A percentile compares a stretch with the other conserved stretches of the same genome.
These are phyloP conservation scores for Trichoderma aggressivum DNA, from an alignment of 2,329 filamentous ascomycete genomes.

Conservation along the genomic window DNA sequence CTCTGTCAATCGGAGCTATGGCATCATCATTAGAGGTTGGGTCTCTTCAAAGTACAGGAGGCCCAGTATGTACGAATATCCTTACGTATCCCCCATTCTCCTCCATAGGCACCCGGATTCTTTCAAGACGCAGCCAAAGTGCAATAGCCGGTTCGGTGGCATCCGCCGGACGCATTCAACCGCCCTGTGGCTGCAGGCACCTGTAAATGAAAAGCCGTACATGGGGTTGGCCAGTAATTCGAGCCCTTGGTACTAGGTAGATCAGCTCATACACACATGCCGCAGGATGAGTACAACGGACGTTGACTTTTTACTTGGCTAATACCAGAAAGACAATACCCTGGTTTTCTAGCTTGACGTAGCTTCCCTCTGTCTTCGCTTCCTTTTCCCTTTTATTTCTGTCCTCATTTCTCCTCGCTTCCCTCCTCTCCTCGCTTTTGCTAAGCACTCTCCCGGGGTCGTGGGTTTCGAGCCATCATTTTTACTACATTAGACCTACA, in stretches of 20 bases:
- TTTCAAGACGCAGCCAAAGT: not conserved
- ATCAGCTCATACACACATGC: conserved; percentile 1
- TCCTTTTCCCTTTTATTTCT: not conserved
- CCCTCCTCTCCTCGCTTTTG: not conserved
- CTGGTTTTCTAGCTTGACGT: conserved; percentile 3
- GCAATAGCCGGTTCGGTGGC: not conserved
- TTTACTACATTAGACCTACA: not conserved
- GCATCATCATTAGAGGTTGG: not conserved
- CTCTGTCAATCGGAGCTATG: not conserved
- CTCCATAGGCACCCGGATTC: not conserved
- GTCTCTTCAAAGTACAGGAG: not conserved
- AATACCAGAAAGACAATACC: not conserved
- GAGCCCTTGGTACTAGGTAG: not conserved
- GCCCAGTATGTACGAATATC: not conserved
- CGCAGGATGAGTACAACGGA: not conserved
- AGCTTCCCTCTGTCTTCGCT: not conserved
- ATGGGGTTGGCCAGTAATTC: not conserved
- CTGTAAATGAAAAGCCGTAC: not conserved
- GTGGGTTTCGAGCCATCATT: not conserved
- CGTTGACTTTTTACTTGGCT: not conserved
- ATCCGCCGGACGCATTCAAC: not conserved
- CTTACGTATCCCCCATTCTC: not conserved
- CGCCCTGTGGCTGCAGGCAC: not conserved
- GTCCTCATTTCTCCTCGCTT: not conserved
- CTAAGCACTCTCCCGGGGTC: not conserved